Base-by-base conservation (phyloP, 2,329 filamentous ascomycete species). In the Pseudogymnoascus sp. region DNA sequence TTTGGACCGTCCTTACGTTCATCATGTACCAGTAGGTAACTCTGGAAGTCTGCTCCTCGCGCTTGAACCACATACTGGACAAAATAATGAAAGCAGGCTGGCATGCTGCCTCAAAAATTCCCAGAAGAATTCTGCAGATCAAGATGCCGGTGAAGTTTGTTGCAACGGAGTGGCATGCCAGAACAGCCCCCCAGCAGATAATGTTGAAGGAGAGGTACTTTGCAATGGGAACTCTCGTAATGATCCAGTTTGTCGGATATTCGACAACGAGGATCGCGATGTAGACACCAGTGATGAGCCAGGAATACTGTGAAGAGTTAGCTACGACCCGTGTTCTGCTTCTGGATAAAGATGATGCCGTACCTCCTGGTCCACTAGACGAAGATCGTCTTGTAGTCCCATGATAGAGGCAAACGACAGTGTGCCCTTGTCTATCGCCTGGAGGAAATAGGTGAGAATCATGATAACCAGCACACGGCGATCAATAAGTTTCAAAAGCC, bases 211-310 rank as follows among this genome's bases (percentile, higher is more conserved):
- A 81, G 1, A 80, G 83, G 70, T 86, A 86, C 69, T 86, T 87
- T 0, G 81, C 84, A 3, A 87, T 70, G 0, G 84, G 84, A 2
- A 86, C 70, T 0, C 78, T 74, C 69, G 86, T 83, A 26, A 60
- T 29, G 66, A 66, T 39, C 63, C 59, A 62, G 21, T 66, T 66
- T n/a, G 62, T 63, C 31, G 65, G 65, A 19, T 69, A 63, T 33
- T 62, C 37, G 3, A 61, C 55, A 37, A 55, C 62, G 12, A 66
- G 43, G 45, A 41, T 62, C 60, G 83, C 85, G 65, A 90, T 85
- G 75, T 90, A 91, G 66, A 91, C 88, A 78, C 85, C 89, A 11
- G 86, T 89, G 0, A 85, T 88, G 60, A 91, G 77, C 88, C 88
- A 91, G 26, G 80, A 83, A 71, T 86, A 91, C 75, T 90, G 71